Base-by-base conservation (phyloP, 176 grass and related monocot genomes). In the Oryza glaberrima region DNA sequence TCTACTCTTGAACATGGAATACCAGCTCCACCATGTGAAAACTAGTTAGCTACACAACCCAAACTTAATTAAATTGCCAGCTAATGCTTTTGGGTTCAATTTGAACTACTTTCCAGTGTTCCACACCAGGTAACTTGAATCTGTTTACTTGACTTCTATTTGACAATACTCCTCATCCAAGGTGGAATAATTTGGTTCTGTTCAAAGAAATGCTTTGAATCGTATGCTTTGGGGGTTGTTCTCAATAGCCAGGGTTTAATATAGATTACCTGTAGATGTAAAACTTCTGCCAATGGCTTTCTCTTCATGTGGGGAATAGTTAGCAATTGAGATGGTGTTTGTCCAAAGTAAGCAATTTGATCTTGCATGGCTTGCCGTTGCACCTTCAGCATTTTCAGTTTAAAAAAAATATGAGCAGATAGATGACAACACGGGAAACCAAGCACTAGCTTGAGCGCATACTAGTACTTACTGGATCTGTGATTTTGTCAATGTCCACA, bases 311-410 rank as follows among this genome's bases (percentile, higher is more conserved):
- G 96, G 20, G 93, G 96, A 58, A 91, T 51, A 74, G 85, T 88
- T 30, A 98, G 81, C 83, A 98, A 76, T 65, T 98, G 96, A 86
- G 93, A 98, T 77, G 96, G 93, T 40, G 96, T 98, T 92, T 98
- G 96, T 70, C 96, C 96, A 88, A 98, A 98, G 82, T 98, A 98
- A 73, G 93, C 90, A 72, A 98, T 98, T 83, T 98, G 96, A 83
- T 98, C 96, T 91, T 98, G 96, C 51, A 90, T 98, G 77, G 96
- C 96, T 86, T 84, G 89, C 75, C 81, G 84, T 90, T 98, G 88
- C 78, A 92, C 96, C 96, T 98, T 83, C 76, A 65, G 30, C 11
- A 69, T 79, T 89, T 87, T 60, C 32, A 70, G 46, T 65, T 65
- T 5, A 0, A 78, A 88, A 77, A 78, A 88, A 74, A 89, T 30